Percentiles rank a stretch among this genome's conserved stretches.
These are phyloP conservation scores for Chloranthus sessilifolius DNA, from an alignment of 164 flowering plant species.

Conservation along the genomic window DNA sequence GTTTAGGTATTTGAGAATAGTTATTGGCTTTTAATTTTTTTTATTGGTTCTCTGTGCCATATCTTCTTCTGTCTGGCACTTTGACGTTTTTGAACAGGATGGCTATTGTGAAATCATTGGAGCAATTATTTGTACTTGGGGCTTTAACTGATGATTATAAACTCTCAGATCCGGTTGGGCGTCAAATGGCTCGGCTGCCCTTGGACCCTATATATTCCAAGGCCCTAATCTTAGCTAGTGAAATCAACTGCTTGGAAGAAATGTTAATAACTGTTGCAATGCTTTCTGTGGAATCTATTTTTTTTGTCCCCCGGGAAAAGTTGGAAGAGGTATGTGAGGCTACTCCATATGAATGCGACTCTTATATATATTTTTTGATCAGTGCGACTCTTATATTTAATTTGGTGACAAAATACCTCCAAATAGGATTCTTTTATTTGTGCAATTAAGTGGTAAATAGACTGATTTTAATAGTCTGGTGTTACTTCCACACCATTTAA, in stretches of 20 bases:
- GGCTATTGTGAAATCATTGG: slow-evolving; percentile 77
- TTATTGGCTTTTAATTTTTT: too few species aligned
- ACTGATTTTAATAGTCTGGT: too few species aligned
- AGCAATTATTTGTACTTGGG: slow-evolving; percentile 72
- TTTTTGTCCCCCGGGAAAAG: slow-evolving; percentile 77
- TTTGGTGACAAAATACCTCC: too few species aligned
- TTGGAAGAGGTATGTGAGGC: slow-evolving; percentile 72
- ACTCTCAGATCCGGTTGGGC: slow-evolving; percentile 82
- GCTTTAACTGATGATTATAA: slow-evolving; percentile 80
- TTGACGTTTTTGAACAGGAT: slow-evolving; percentile 40
- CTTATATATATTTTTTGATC: too few species aligned
- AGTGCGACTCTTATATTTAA: too few species aligned
- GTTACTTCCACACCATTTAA: too few species aligned
- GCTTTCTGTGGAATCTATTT: slow-evolving; percentile 92
- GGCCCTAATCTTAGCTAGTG: slow-evolving; percentile 72
- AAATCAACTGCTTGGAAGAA: slow-evolving; percentile 87
- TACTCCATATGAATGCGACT: neutral
- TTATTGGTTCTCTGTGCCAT: too few species aligned
- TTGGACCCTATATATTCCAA: slow-evolving; percentile 84
- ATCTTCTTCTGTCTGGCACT: neutral
- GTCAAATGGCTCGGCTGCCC: slow-evolving; percentile 84
- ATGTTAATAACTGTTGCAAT: slow-evolving; percentile 89
- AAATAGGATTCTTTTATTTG: too few species aligned
- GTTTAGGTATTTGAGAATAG: too few species aligned
- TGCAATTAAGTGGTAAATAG: too few species aligned